Evolutionary conservation across 1,139 yeast genomes (phyloP).

Genomic region (Yamadazyma atlantica): DNA sequence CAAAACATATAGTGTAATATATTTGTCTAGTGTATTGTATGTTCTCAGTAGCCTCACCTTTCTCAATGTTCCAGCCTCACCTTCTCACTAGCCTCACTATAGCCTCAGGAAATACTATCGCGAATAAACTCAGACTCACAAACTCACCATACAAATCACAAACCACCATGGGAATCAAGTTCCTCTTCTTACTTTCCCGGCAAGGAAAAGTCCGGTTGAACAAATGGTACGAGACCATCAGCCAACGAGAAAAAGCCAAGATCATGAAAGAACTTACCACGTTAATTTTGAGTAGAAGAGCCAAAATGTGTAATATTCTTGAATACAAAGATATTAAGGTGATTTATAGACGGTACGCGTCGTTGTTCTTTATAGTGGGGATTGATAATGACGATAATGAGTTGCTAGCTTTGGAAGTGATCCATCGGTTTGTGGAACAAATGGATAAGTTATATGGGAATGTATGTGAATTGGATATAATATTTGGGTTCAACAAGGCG

Average conservation of each 20-base stretch:
- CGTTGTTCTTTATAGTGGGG: slow-evolving; percentile 86
- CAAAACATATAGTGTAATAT: too few relatives aligned
- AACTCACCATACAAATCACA: neutral
- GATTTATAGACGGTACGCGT: slow-evolving; percentile 89
- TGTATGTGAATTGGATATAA: slow-evolving; percentile 90
- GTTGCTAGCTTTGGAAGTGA: slow-evolving; percentile 76
- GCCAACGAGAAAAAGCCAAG: slow-evolving; percentile 80
- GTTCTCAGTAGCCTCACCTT: too few relatives aligned
- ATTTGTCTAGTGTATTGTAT: too few relatives aligned
- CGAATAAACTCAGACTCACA: too few relatives aligned
- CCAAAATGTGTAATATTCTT: slow-evolving; percentile 94
- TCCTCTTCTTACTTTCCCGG: slow-evolving; percentile 77
- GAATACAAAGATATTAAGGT: slow-evolving; percentile 89
- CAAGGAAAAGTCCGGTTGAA: slow-evolving; percentile 94
- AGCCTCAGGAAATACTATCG: too few relatives aligned
- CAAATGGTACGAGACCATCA: slow-evolving; percentile 86
- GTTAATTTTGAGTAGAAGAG: slow-evolving; percentile 76
- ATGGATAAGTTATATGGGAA: slow-evolving; percentile 97
- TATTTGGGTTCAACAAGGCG: slow-evolving; percentile 92
- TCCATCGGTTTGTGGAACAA: slow-evolving; percentile 93
- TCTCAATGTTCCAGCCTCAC: too few relatives aligned
- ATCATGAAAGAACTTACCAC: slow-evolving; percentile 86
- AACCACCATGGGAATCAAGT: slow-evolving; percentile 64
- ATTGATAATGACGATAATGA: slow-evolving; percentile 86
- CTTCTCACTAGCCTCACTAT: too few relatives aligned